Evolutionary conservation across 495 filamentous ascomycete genomes (phyloP).

Genomic region (Penicillium verhagenii): DNA sequence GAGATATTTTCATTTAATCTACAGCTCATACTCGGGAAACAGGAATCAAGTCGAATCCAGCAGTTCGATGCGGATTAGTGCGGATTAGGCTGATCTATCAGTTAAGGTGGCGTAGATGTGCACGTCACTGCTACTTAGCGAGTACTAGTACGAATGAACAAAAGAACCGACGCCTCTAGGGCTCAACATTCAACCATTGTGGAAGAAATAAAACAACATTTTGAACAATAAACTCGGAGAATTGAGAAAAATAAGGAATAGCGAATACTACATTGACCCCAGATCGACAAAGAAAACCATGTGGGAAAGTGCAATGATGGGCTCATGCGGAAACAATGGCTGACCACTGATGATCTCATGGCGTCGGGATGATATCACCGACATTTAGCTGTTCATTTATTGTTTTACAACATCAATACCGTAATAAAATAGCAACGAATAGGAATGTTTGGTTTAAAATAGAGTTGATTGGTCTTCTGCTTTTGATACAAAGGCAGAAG

Average conservation of each 20-base stretch:
- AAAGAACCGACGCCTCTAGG: background rate
- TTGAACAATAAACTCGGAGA: too few relatives aligned
- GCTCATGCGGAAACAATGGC: conserved; percentile 10
- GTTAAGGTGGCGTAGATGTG: background rate
- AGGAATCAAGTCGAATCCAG: too few relatives aligned
- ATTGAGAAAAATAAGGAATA: too few relatives aligned
- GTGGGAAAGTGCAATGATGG: background rate
- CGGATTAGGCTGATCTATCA: too few relatives aligned
- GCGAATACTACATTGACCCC: too few relatives aligned
- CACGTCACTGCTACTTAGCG: background rate
- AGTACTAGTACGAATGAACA: background rate
- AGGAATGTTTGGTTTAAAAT: background rate
- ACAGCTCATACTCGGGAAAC: too few relatives aligned
- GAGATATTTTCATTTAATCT: too few relatives aligned
- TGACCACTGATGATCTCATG: conserved; percentile 22
- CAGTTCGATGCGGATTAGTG: background rate
- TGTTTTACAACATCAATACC: conserved; percentile 10
- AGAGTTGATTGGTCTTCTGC: background rate
- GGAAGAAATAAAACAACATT: too few relatives aligned
- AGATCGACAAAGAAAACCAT: background rate
- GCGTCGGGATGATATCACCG: conserved; percentile 24
- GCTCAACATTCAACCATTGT: too few relatives aligned
- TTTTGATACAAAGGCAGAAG: background rate
- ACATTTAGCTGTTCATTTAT: too few relatives aligned
- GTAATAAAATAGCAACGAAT: background rate